Base-by-base conservation (phyloP, 2,329 filamentous ascomycete species). In the Emergomyces orientalis region DNA sequence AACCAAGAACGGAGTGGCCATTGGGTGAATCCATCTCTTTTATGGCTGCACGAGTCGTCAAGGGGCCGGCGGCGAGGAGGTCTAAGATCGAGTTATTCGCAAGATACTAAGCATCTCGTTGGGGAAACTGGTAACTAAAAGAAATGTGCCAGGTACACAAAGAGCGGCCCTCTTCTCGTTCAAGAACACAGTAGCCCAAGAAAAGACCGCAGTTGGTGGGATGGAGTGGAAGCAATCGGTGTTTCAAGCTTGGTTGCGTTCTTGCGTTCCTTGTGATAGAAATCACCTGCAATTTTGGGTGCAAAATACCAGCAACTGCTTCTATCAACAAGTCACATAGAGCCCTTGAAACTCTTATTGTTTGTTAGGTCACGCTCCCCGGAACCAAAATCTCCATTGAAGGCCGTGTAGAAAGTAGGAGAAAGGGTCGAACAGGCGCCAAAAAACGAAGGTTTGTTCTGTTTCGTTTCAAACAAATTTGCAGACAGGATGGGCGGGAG, bases 1-100 rank as follows among this genome's bases (percentile, higher is more conserved):
- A 71, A 58, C 73, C 72, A 61, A 75, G 70, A 39, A 74, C 71
- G 39, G 70, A 67, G 19, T 39, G n/a, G 19, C 64, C 67, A 62
- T 65, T 57, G 1, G 57, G 13, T 14, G 43, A 52, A 27, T 60
- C 51, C 64, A 65, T 64, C 49, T 63, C 60, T 61, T 39, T 39
- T 54, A 25, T 34, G 43, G 17, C n/a, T 39, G 49, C 11, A 22
- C 25, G 3, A 30, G 25, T 41, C 13, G 27, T 22, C 39, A 45
- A 41, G 41, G 56, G 22, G 14, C 19, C 6, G 8, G 17, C 39
- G 41, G 13, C 2, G 30, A 39, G 22, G 45, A 61, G 32, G 45
- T 61, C 37, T 51, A 61, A 30, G 32, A 11, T 41, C 45, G 37
- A 30, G 27, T 54, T 47, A 52, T 43, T 32, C 43, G 34, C 41